A percentile compares a stretch with the other conserved stretches of the same genome.
Conservation (phyloP, 179 eudicot genomes). For the Silene coronaria region DNA sequence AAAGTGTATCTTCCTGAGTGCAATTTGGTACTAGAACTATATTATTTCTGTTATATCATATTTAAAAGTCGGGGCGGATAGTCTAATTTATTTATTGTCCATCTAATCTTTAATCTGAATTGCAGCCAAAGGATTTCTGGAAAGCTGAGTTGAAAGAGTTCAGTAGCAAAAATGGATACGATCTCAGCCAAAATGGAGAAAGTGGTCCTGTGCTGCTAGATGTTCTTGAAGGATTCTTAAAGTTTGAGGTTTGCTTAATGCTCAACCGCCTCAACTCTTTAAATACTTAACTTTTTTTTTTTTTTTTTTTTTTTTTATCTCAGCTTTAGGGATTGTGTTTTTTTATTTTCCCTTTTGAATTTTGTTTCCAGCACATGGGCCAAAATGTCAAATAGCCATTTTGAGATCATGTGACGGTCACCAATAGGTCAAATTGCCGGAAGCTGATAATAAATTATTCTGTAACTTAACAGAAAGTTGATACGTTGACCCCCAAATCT, state of each 20-base stretch:
- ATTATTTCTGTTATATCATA: background rate
- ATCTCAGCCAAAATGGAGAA: conserved; percentile 77
- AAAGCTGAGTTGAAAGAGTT: conserved; percentile 90
- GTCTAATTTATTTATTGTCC: background rate
- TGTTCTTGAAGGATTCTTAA: conserved; percentile 93
- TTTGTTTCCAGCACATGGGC: background rate
- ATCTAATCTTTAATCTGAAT: conserved; percentile 1
- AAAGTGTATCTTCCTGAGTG: conserved; percentile 95
- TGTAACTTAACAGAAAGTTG: background rate
- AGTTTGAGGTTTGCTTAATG: conserved; percentile 62
- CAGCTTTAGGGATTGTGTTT: background rate
- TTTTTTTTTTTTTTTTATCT: no score
- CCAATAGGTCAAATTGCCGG: background rate
- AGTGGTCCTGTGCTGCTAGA: conserved; percentile 86
- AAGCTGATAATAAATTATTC: background rate
- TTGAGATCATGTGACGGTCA: background rate
- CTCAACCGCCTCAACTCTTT: background rate
- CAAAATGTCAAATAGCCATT: no score
- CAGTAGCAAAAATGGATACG: conserved; percentile 84
- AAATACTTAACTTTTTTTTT: background rate
- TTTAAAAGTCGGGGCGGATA: background rate
- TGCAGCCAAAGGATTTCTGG: conserved; percentile 89
- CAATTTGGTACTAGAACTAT: conserved; percentile 58
- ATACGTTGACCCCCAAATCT: background rate
- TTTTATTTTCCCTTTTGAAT: background rate